A percentile compares a stretch with the other conserved stretches of the same genome.
These are phyloP conservation scores for Mortierella sp. DNA, from an alignment of 371 early-diverging fungal genomes.

Conservation along the genomic window DNA sequence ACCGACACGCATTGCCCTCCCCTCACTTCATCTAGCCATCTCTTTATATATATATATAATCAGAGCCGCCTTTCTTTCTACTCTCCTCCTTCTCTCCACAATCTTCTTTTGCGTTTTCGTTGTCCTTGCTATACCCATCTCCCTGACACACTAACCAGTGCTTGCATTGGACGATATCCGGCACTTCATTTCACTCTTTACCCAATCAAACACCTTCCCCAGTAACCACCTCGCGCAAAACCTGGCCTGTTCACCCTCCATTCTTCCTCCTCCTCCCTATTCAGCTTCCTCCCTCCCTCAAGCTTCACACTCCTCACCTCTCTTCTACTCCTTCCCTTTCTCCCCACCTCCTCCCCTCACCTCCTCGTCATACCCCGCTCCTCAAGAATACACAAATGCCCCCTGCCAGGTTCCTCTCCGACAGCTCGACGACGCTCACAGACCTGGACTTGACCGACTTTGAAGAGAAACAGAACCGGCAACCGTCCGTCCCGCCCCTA, in stretches of 20 bases:
- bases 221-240: no score
- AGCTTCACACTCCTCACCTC: neutral
- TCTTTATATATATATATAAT: no score
- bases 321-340: neutral
- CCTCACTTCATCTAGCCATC: no score
- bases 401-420: conserved; percentile 3
- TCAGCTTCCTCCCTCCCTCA: no score
- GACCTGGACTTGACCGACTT: conserved; percentile 25
- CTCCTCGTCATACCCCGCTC: neutral
- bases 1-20: no score
- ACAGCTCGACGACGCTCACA: conserved; percentile 5
- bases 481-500: conserved; percentile 18
- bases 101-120: no score
- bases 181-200: no score
- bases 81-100: no score
- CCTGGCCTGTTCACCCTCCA: neutral
- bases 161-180: neutral
- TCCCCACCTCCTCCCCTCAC: neutral
- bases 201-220: neutral
- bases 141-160: neutral
- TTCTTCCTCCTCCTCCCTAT: neutral
- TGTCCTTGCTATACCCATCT: no score
- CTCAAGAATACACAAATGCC: neutral
- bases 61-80: no score
- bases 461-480: conserved; percentile 34